Evolutionary conservation across 768 basidiomycete genomes (phyloP), one percentile per base, ranked within the genome.

Genomic region (Suillus alpinus): DNA sequence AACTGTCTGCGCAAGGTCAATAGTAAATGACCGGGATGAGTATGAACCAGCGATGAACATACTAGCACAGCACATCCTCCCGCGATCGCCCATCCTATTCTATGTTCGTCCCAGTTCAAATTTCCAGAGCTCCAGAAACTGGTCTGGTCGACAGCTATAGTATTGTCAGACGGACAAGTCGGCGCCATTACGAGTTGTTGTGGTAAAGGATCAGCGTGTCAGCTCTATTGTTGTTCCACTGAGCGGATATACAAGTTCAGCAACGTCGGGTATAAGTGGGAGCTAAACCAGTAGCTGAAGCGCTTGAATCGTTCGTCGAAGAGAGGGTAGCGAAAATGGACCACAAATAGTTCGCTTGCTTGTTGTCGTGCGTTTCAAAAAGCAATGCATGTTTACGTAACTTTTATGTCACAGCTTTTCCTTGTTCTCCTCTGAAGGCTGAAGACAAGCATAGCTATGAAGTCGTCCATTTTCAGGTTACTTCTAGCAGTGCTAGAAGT

Each of bases 1-100:
- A 14, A 88, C 68, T 3, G 88, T 88, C 87, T 90, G 65, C 23
- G 41, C 37, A 52, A 3, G 4, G 23, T 43, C 26, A 41, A 20
- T 26, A 2, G 36, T 41, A 23, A 36, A 44, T 58, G 41, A 40
- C 62, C n/a, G 32, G 4, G 10, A 47, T 31, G 13, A 1, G 23
- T 37, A 8, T 7, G 14, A 31, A n/a, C 29, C 13, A 61, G 43
- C 55, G 29, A 59, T 14, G 47, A 23, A 77, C 85, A 58, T 65
- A 90, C 88, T 36, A 84, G 44, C 43, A 73, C 70, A 3, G 89
- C 74, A 65, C 85, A 87, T 16, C 76, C 80, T 31, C 89, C 89
- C 16, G 88, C 82, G 59, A 91, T 78, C 10, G 86, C 79, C 89
- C 89, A 91, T 55, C 89, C 89, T 70, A 90, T 85, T 65, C 83